Base-by-base conservation (phyloP, 2,329 filamentous ascomycete genomes). In the Harringtonia aguacate region DNA sequence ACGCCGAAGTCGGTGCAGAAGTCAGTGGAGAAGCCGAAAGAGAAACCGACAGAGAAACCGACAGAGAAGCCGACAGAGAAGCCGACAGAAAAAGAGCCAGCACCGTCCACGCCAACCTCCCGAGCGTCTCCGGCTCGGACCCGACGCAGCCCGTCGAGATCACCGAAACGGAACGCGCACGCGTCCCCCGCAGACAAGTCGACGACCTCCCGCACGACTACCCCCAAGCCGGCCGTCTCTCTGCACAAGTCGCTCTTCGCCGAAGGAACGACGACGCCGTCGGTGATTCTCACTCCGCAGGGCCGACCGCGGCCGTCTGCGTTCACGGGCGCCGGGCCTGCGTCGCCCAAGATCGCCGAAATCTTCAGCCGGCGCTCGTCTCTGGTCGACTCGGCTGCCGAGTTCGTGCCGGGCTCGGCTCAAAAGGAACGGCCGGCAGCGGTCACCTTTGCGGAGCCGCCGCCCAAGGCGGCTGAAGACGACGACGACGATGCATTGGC, bases 271-370 rank as follows among this genome's bases (percentile, higher is more conserved):
- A 69, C 71, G 17, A 82, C 79, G 1, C 82, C 84, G 14, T 74
- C 70, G 17, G 70, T 84, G 40, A 63, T 84, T 13, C 59, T 86
- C 8, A 83, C 74, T 4, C 79, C 81, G 3, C 72, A 76, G 46
- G 59, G 59, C 30, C 71, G 81, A 24, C 68, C 69, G 36, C 81
- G 14, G 82, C 83, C 1, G 56, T 88, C 48, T 83, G 84, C 20
- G 75, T 77, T 48, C 49, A 84, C 86, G 53, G 76, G 75, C 50
- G 66, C 73, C 49, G 85, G 84, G 0, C 71, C 89, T 44, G 85
- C 86, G 8, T 90, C 86, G 1, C 86, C 85, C 6, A 78, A 77
- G 42, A 75, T 90, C 43, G 72, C 82, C 20, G 81, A 78, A 24
- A 69, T 88, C 28, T 72, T 89, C 29, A 82, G 85, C 50, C 76